Percentiles rank a stretch among this genome's conserved stretches.
Evolutionary conservation across 2,329 filamentous ascomycete genomes (phyloP).

Genomic region (Aulographum hederae): DNA sequence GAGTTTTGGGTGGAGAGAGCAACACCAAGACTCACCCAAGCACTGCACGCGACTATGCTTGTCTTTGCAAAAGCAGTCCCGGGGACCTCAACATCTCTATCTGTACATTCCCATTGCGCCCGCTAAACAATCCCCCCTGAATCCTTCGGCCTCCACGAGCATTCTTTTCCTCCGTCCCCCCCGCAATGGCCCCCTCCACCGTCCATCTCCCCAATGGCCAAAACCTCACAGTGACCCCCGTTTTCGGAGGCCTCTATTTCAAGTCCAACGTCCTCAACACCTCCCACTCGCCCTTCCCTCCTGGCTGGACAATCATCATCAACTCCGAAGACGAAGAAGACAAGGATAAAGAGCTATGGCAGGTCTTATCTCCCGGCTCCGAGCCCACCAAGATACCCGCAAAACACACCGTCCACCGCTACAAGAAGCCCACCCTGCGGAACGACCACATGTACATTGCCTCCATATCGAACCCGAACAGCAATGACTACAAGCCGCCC

Average conservation of each 20-base stretch:
- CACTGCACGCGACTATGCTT: no score
- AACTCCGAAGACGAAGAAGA: slow-evolving; percentile 41
- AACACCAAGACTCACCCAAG: no score
- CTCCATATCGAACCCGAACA: slow-evolving; percentile 70
- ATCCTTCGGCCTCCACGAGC: no score
- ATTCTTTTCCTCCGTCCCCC: no score
- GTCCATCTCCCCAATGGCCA: slow-evolving; percentile 78
- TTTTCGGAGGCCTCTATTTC: slow-evolving; percentile 86
- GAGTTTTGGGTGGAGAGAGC: no score
- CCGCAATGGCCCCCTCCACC: slow-evolving; percentile 24
- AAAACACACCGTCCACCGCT: slow-evolving; percentile 34
- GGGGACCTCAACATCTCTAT: no score
- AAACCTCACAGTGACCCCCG: slow-evolving; percentile 59
- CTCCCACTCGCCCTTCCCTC: slow-evolving; percentile 54
- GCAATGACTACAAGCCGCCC: slow-evolving; percentile 59
- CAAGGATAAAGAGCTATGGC: neutral
- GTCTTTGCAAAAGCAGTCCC: no score
- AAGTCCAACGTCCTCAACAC: slow-evolving; percentile 59
- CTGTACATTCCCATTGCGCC: no score
- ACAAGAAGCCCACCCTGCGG: slow-evolving; percentile 53
- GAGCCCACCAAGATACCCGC: neutral
- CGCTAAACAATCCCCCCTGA: no score
- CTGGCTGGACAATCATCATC: slow-evolving; percentile 80
- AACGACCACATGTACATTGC: slow-evolving; percentile 81
- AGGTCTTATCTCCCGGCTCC: neutral